Base-by-base conservation (phyloP, 306 rosid genomes). In the Delonix regia region DNA sequence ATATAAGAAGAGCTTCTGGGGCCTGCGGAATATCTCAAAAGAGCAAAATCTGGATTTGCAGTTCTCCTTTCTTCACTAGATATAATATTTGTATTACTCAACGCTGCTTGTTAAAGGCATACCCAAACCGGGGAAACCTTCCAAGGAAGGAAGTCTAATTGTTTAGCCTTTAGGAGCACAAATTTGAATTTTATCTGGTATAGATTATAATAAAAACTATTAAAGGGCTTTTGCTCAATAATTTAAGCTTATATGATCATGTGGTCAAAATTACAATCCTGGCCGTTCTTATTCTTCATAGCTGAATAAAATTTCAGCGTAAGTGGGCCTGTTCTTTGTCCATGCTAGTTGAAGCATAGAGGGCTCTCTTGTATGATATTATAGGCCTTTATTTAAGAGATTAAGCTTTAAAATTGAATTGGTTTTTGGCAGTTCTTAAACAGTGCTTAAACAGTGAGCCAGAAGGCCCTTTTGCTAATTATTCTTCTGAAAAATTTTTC, bases 401-500 rank as follows among this genome's bases (percentile, higher is more conserved):
- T 59, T 59, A 59, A 27, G 39, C 15, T 27, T 59, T 28, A 27
- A 19, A n/a, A 2, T 30, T 61, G 12, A 61, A 30, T 28, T 61
- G 67, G 5, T 14, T 18, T 61, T 11, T 59, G 19, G 27, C 4
- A 59, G 25, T 18, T 7, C 4, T 14, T 19, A 14, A 16, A n/a
- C n/a, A n/a, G n/a, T n/a, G n/a, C n/a, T n/a, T 4, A 24, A 16
- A 68, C 0, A 69, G 27, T 69, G 9, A 47, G 39, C 60, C 36
- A 47, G 9, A 13, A 30, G 44, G 21, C 13, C 42, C 10, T 69
- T 68, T 69, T 68, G 30, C 3, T 22, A 10, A 78, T 68, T 38
- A 62, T 49, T 67, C 60, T 61, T 69, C 33, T 64, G 63, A 21
- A 64, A 74, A 71, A 47, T 70, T 78, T 38, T 83, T 78, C 91